These are phyloP conservation scores for Perilla frutescens DNA, from an alignment of 257 asterid genomes.

Conservation along the genomic window DNA sequence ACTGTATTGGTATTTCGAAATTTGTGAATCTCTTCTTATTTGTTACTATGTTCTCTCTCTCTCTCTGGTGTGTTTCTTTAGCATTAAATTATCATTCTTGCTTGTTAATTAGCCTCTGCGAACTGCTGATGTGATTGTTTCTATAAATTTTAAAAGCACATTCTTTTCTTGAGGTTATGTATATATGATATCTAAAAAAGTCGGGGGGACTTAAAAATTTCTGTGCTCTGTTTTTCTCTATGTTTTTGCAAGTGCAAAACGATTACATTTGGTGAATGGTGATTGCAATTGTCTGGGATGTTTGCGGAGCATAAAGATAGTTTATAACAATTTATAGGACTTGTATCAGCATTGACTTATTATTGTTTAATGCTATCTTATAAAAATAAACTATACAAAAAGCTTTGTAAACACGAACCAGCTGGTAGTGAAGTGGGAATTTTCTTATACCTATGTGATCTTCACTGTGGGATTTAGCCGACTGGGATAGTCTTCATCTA, in stretches of 20 bases:
- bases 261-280: neutral
- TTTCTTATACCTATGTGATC: neutral
- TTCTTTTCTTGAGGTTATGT: neutral
- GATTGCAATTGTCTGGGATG: slow-evolving; percentile 9
- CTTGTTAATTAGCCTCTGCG: too few relatives aligned
- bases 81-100: neutral
- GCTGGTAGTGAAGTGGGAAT: slow-evolving; percentile 2
- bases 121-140: too few relatives aligned
- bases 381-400: neutral
- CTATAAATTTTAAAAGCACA: neutral
- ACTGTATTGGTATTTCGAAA: neutral
- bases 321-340: neutral
- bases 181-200: neutral
- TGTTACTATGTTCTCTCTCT: neutral
- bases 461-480: neutral
- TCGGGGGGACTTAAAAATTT: slow-evolving; percentile 6
- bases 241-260: neutral
- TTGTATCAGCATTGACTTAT: slow-evolving; percentile 2
- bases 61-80: neutral
- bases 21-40: neutral
- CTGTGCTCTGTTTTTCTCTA: neutral
- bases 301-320: neutral
- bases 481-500: neutral
- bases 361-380: neutral
- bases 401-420: neutral